phyloP scores from a whole-genome alignment of 2,329 filamentous ascomycete genomes.

The Nemania bipapillata region DNA sequence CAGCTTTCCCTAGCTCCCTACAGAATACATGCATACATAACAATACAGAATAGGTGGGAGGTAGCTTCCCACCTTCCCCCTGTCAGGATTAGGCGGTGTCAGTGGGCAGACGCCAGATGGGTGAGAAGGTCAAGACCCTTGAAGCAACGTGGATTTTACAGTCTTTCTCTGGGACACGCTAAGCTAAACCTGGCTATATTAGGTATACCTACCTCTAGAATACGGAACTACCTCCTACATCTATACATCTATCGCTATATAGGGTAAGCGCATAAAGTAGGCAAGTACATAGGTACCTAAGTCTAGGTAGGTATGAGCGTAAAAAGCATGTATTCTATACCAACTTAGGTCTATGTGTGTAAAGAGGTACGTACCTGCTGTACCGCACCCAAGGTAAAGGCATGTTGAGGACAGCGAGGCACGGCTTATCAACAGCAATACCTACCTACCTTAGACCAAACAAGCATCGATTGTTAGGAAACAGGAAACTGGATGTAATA shows the following conservation, averaged over 20 bases:
- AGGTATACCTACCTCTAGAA: not conserved
- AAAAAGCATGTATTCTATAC: too few relatives aligned
- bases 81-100: constrained; percentile 35
- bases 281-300: not conserved
- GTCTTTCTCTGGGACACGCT: constrained; percentile 12
- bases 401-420: constrained; percentile 1
- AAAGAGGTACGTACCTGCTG: too few relatives aligned
- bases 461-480: not conserved
- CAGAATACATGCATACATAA: not conserved
- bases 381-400: not conserved
- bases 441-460: not conserved
- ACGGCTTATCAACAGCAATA: not conserved
- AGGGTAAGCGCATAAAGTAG: not conserved
- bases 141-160: constrained; percentile 38
- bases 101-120: constrained; percentile 38
- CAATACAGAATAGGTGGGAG: constrained; percentile 12
- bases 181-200: not conserved
- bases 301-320: not conserved
- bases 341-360: too few relatives aligned
- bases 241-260: too few relatives aligned
- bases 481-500: not conserved
- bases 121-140: constrained; percentile 1
- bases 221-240: not conserved
- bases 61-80: not conserved
- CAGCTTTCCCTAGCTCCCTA: not conserved